Evolutionary conservation across 805 yeast genomes (phyloP).

Genomic region (Zygotorulaspora florentina): DNA sequence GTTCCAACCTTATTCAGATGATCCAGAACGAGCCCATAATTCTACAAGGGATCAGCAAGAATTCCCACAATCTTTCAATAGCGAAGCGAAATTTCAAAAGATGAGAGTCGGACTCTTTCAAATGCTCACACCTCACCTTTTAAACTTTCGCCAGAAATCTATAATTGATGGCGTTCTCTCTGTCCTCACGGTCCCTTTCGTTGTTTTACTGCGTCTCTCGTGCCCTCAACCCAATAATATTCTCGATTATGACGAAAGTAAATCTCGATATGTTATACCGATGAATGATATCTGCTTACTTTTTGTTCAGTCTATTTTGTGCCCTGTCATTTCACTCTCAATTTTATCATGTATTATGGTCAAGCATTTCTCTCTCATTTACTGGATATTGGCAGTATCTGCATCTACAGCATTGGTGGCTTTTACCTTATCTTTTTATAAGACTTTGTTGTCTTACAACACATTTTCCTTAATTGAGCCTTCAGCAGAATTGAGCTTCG

Average conservation of each 20-base stretch:
- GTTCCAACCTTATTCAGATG: constrained; percentile 26
- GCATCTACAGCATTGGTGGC: constrained; percentile 11
- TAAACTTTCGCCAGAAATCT: constrained; percentile 27
- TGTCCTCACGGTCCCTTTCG: constrained; percentile 35
- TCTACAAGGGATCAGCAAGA: background rate
- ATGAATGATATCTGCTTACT: constrained; percentile 23
- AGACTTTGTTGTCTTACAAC: constrained; percentile 15
- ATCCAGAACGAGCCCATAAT: constrained; percentile 14
- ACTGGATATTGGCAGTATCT: constrained; percentile 15
- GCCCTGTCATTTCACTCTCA: constrained; percentile 29
- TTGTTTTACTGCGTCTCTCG: constrained; percentile 34
- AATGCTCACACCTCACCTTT: constrained; percentile 34
- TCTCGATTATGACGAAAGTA: constrained; percentile 23
- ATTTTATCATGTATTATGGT: constrained; percentile 22
- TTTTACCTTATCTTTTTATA: constrained; percentile 14
- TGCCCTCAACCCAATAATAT: constrained; percentile 35
- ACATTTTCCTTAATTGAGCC: constrained; percentile 24
- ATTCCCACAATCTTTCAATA: background rate
- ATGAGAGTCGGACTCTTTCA: constrained; percentile 8
- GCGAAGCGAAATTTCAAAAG: constrained; percentile 2
- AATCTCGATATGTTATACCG: constrained; percentile 20
- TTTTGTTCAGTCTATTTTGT: constrained; percentile 30
- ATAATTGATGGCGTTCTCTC: constrained; percentile 28
- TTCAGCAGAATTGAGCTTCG: constrained; percentile 5
- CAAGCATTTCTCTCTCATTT: constrained; percentile 5